Evolutionary conservation across 129 eudicot species (phyloP).

Genomic region (Saposhnikovia divaricata): DNA sequence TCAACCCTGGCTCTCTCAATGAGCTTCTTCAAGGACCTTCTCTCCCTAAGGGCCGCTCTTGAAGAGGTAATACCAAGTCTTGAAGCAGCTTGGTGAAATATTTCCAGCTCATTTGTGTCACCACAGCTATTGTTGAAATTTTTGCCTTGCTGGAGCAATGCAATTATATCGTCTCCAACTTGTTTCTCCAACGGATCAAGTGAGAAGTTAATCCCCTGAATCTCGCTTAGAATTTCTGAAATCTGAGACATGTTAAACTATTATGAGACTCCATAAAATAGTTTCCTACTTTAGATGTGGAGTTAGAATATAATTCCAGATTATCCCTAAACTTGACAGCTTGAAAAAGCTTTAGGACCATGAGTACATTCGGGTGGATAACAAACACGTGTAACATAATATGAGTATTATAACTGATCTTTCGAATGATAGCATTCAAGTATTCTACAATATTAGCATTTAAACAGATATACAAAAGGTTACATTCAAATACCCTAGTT

Average conservation of each 20-base stretch:
- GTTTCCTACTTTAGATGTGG: not conserved
- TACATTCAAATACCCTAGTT: not conserved
- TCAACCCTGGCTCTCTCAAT: constrained; percentile 80
- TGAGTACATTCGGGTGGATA: not conserved
- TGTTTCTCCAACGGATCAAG: constrained; percentile 80
- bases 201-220: constrained; percentile 64
- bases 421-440: not conserved
- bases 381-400: not conserved
- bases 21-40: constrained; percentile 81
- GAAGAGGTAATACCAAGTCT: constrained; percentile 84
- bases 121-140: constrained; percentile 52
- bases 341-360: not conserved
- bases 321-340: not conserved
- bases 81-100: constrained; percentile 88
- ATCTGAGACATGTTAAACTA: constrained; percentile 41
- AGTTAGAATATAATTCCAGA: not conserved
- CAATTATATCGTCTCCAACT: constrained; percentile 83
- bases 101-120: constrained; percentile 71
- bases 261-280: not conserved
- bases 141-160: constrained; percentile 86
- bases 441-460: not conserved
- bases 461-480: not conserved
- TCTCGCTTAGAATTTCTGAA: constrained; percentile 58
- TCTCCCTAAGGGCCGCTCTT: constrained; percentile 82
- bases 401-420: not conserved